Evolutionary conservation across 1,284 basidiomycete species (phyloP).

Genomic region (Pseudozyma flocculosa): DNA sequence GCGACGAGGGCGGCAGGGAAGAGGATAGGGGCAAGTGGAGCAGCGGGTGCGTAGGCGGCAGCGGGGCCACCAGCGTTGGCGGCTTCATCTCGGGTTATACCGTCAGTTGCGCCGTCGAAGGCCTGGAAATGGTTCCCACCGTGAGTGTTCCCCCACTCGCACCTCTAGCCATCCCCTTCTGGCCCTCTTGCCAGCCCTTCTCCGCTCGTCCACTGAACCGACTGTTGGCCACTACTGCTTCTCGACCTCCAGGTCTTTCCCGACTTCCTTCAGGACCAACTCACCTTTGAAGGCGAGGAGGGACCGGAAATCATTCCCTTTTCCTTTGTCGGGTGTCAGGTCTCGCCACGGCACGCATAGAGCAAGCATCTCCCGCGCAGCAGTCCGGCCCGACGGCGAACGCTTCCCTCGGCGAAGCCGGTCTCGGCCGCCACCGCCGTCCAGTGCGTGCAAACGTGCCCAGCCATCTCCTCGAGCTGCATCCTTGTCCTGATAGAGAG

Average conservation of each 20-base stretch:
- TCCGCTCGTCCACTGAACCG: too few relatives aligned
- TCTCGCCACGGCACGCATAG: constrained; percentile 3
- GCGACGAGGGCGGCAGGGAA: constrained; percentile 6
- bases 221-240: too few relatives aligned
- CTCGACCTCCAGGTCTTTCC: constrained; percentile 7
- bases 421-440: too few relatives aligned
- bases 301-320: constrained; percentile 5
- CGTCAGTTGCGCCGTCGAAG: constrained; percentile 20
- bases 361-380: too few relatives aligned
- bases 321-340: constrained; percentile 23
- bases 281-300: constrained; percentile 1
- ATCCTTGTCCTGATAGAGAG: too few relatives aligned
- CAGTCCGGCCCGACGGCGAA: too few relatives aligned
- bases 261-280: constrained; percentile 11
- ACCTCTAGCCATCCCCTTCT: too few relatives aligned
- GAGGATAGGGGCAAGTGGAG: background rate
- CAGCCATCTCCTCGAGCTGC: too few relatives aligned
- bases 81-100: constrained; percentile 18
- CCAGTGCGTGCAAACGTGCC: too few relatives aligned
- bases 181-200: too few relatives aligned
- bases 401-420: too few relatives aligned
- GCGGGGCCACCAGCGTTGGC: background rate
- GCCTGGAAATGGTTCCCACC: constrained; percentile 18
- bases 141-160: background rate
- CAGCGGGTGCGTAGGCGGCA: constrained; percentile 10